A percentile compares a stretch with the other conserved stretches of the same genome.
Conservation (phyloP, 352 stramenopile species). For the Phytophthora brassicae region DNA sequence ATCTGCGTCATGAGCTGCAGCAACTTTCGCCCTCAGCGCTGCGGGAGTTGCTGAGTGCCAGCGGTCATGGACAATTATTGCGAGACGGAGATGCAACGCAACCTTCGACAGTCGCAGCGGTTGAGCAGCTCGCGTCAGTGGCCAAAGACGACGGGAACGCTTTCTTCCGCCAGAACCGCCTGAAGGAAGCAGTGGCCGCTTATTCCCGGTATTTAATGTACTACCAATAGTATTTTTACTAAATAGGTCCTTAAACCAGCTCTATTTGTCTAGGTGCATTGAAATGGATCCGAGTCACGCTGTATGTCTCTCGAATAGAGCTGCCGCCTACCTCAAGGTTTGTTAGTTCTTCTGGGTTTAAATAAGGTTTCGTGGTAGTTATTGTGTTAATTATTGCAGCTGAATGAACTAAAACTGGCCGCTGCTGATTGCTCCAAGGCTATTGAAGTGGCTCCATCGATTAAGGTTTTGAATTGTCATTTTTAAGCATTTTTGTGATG, state of each 20-base stretch:
- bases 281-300: conserved; percentile 41
- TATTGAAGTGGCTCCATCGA: conserved; percentile 43
- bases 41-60: conserved; percentile 32
- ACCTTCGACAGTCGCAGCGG: conserved; percentile 9
- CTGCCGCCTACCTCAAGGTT: conserved; percentile 65
- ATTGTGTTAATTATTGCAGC: conserved; percentile 21
- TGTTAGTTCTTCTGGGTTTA: neutral
- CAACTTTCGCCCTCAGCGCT: conserved; percentile 39
- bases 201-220: conserved; percentile 45
- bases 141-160: conserved; percentile 60
- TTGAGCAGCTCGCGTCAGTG: conserved; percentile 32
- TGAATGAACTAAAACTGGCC: conserved; percentile 40
- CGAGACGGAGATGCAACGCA: neutral
- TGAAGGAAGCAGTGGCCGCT: conserved; percentile 36
- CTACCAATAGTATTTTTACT: neutral
- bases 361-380: neutral
- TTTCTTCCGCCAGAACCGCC: conserved; percentile 43
- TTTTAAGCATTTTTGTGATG: neutral
- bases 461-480: conserved; percentile 46
- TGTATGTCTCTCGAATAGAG: conserved; percentile 65
- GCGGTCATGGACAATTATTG: conserved; percentile 33
- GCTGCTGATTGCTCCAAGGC: conserved; percentile 52
- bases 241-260: no score
- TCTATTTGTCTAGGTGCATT: conserved; percentile 59
- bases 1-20: conserved; percentile 29